Conservation (phyloP, 768 basidiomycete species). For the Lepiota venenata region DNA sequence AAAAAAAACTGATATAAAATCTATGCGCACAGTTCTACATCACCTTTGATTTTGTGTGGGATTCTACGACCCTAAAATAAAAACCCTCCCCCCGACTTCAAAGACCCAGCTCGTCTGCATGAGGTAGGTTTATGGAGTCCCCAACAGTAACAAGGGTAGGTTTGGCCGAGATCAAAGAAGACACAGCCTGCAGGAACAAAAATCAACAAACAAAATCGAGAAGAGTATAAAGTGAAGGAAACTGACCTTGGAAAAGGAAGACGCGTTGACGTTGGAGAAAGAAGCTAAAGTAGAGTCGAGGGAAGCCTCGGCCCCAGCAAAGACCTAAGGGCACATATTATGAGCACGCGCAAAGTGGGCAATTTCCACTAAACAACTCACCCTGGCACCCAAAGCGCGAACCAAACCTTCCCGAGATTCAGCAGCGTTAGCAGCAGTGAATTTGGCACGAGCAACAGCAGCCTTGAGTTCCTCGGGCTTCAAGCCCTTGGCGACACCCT, state of each 20-base stretch:
- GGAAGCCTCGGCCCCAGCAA: constrained; percentile 50
- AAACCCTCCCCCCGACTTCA: constrained; percentile 27
- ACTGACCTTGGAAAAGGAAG: constrained; percentile 69
- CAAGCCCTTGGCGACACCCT: constrained; percentile 56
- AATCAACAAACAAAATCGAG: not conserved
- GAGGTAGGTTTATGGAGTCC: constrained; percentile 71
- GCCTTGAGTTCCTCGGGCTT: constrained; percentile 70
- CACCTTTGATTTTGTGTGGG: constrained; percentile 11
- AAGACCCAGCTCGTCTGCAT: constrained; percentile 80
- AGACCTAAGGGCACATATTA: constrained; percentile 44
- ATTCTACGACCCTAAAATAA: not conserved
- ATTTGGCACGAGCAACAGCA: constrained; percentile 88
- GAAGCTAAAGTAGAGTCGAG: constrained; percentile 61
- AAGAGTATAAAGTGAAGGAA: not conserved
- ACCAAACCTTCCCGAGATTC: constrained; percentile 73
- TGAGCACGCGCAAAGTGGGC: not conserved
- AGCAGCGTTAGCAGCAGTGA: constrained; percentile 63
- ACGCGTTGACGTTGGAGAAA: constrained; percentile 65
- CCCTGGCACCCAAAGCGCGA: constrained; percentile 60
- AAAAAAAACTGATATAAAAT: constrained; percentile 4
- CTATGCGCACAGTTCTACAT: constrained; percentile 17
- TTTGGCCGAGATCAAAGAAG: constrained; percentile 66
- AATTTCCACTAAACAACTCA: constrained; percentile 27
- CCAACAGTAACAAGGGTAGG: constrained; percentile 90
- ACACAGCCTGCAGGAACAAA: constrained; percentile 46